Percentiles rank a stretch among this genome's conserved stretches.
phyloP scores from a whole-genome alignment of 2,329 filamentous ascomycete genomes.

The Nemania diffusa region DNA sequence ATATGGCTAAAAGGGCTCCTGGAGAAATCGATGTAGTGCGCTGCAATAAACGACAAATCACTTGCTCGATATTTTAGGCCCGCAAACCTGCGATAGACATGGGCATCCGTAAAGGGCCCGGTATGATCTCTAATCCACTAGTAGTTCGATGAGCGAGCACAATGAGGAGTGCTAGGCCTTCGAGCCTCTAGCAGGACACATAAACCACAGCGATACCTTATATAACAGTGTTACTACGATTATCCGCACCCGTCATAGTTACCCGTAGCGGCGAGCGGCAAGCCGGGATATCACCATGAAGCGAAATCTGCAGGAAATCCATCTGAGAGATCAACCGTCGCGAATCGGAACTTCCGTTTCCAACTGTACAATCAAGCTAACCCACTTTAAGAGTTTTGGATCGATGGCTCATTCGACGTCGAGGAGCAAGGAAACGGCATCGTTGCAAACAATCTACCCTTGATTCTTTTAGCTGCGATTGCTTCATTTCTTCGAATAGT shows the following conservation, averaged over 20 bases:
- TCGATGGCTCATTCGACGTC: slow-evolving; percentile 39
- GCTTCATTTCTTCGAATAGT: slow-evolving; percentile 28
- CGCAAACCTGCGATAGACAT: slow-evolving; percentile 43
- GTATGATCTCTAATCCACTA: slow-evolving; percentile 37
- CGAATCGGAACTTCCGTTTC: slow-evolving; percentile 22
- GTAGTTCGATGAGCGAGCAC: slow-evolving; percentile 35
- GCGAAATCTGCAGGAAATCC: background rate
- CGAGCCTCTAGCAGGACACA: slow-evolving; percentile 31
- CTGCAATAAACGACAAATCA: background rate
- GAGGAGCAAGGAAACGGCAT: background rate
- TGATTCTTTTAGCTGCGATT: slow-evolving; percentile 33
- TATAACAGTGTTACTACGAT: background rate
- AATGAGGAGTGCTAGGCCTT: slow-evolving; percentile 38
- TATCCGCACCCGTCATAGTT: slow-evolving; percentile 5
- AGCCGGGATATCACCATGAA: background rate
- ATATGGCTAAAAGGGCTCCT: slow-evolving; percentile 41
- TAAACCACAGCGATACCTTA: background rate
- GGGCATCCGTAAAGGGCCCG: slow-evolving; percentile 38
- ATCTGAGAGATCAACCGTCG: slow-evolving; percentile 21
- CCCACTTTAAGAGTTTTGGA: slow-evolving; percentile 24
- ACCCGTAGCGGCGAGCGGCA: background rate
- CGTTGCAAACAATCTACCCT: background rate
- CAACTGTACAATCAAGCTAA: background rate
- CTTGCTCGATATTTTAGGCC: slow-evolving; percentile 19
- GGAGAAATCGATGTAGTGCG: slow-evolving; percentile 36